Evolutionary conservation across 108 stramenopile species (phyloP).

Genomic region (Nitzschia inconspicua): DNA sequence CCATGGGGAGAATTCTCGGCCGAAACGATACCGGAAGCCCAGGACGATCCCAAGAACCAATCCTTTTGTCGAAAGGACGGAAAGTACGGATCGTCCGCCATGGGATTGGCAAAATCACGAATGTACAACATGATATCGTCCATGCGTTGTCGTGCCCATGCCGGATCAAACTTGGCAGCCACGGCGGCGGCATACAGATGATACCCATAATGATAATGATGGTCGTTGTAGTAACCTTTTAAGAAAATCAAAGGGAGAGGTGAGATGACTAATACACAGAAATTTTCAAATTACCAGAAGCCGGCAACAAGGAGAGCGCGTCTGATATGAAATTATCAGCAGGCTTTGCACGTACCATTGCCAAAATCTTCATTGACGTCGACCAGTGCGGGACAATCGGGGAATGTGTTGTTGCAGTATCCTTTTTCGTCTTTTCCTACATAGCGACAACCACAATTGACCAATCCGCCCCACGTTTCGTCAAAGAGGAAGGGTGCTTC

Average conservation of each 20-base stretch:
- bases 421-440: conserved; percentile 13
- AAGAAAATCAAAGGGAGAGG: too few relatives aligned
- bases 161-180: conserved; percentile 61
- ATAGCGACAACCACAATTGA: conserved; percentile 82
- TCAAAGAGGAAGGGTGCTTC: conserved; percentile 75
- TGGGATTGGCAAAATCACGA: conserved; percentile 86
- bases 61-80: conserved; percentile 76
- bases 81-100: conserved; percentile 66
- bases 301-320: too few relatives aligned
- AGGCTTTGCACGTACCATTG: conserved; percentile 47
- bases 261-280: neutral
- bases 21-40: conserved; percentile 79
- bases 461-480: conserved; percentile 79
- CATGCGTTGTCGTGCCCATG: conserved; percentile 68
- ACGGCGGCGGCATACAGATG: conserved; percentile 86
- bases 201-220: conserved; percentile 90
- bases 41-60: conserved; percentile 71
- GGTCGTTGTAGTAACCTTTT: conserved; percentile 84
- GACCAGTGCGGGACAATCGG: conserved; percentile 69
- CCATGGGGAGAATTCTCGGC: conserved; percentile 74
- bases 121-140: conserved; percentile 71
- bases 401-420: conserved; percentile 59
- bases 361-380: conserved; percentile 84
- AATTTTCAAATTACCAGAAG: too few relatives aligned
- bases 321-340: too few relatives aligned